Evolutionary conservation across 257 asterid genomes (phyloP).

Genomic region (Solanum paucissectum): DNA sequence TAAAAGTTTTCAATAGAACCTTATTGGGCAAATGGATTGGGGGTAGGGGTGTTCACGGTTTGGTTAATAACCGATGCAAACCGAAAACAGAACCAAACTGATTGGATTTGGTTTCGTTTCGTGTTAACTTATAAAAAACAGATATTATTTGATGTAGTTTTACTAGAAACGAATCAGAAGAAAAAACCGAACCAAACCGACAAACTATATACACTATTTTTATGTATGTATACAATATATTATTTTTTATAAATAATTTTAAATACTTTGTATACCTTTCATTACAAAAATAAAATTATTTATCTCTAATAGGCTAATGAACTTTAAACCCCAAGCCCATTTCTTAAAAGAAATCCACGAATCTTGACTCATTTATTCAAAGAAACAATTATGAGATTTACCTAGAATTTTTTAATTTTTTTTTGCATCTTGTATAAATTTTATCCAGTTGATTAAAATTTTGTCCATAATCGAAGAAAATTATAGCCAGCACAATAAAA

Average conservation of each 20-base stretch:
- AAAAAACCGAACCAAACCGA: too few relatives aligned
- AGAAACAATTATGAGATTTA: neutral
- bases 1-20: neutral
- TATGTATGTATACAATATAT: too few relatives aligned
- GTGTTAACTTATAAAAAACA: neutral
- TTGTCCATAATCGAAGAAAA: neutral
- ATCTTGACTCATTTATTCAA: neutral
- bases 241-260: neutral
- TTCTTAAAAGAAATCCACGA: neutral
- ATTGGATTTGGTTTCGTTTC: neutral
- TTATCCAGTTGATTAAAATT: neutral
- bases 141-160: neutral
- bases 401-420: neutral
- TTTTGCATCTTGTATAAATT: neutral
- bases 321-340: neutral
- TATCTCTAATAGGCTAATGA: neutral
- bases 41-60: neutral
- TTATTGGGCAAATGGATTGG: neutral
- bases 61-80: neutral
- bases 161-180: neutral
- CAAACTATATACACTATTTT: too few relatives aligned
- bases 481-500: neutral
- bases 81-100: neutral
- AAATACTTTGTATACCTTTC: neutral
- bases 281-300: neutral